A percentile compares a stretch with the other conserved stretches of the same genome.
Conservation (phyloP, 345 rosid genomes). For the Dimocarpus longan region DNA sequence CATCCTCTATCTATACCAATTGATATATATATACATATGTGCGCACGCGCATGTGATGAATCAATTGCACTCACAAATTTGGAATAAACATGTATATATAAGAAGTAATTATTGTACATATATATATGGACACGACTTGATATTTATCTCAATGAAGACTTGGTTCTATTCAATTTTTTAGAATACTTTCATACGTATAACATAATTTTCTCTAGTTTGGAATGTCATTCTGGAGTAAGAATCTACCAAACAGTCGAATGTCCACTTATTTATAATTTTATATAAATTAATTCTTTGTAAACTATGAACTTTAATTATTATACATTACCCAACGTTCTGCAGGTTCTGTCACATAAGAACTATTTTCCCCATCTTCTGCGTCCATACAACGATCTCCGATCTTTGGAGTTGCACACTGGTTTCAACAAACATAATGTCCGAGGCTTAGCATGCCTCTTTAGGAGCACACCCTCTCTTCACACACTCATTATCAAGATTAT, state of each 20-base stretch:
- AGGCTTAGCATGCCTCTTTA: constrained; percentile 62
- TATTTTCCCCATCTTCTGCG: constrained; percentile 32
- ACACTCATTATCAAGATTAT: constrained; percentile 59
- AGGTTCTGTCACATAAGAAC: constrained; percentile 60
- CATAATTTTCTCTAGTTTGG: no score
- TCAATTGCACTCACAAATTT: no score
- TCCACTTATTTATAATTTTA: not conserved
- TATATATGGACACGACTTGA: no score
- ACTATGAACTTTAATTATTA: not conserved
- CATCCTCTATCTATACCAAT: not conserved
- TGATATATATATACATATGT: no score
- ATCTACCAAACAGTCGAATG: no score
- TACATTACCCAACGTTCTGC: constrained; percentile 22
- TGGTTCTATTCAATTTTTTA: no score
- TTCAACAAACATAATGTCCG: constrained; percentile 52
- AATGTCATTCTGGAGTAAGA: no score
- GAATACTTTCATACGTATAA: no score
- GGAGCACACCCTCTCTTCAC: constrained; percentile 56
- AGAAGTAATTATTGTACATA: no score
- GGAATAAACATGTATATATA: no score
- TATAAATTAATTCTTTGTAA: not conserved
- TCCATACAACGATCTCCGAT: constrained; percentile 55
- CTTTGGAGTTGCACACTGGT: constrained; percentile 56
- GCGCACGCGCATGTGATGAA: not conserved
- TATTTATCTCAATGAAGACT: not conserved